Conservation (phyloP, 495 filamentous ascomycete species). For the Penicillium longicatenatum region DNA sequence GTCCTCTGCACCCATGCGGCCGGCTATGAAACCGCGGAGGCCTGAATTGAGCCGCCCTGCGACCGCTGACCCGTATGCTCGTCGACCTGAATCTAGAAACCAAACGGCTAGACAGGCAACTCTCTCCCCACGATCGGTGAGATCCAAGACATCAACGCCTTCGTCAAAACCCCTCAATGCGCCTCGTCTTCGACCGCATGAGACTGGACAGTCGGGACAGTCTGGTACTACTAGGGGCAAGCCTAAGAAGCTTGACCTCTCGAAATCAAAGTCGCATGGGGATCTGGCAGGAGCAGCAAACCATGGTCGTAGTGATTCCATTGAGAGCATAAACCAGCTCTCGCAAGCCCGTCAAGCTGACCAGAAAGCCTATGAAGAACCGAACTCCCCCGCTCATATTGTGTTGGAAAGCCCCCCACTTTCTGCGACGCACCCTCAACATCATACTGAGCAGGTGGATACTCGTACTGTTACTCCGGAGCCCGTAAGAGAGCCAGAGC, state of each 20-base stretch:
- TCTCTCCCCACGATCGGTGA: conserved; percentile 43
- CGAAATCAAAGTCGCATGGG: conserved; percentile 34
- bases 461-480: conserved; percentile 6
- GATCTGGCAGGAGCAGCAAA: conserved; percentile 20
- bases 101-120: conserved; percentile 41
- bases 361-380: conserved; percentile 61
- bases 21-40: conserved; percentile 46
- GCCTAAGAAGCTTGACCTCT: conserved; percentile 42
- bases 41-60: conserved; percentile 55
- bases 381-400: conserved; percentile 41
- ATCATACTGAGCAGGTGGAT: conserved; percentile 7
- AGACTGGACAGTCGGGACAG: conserved; percentile 18
- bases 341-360: conserved; percentile 35
- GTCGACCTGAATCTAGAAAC: conserved; percentile 31
- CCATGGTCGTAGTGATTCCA: conserved; percentile 31
- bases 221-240: conserved; percentile 34
- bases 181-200: conserved; percentile 36
- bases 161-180: conserved; percentile 28
- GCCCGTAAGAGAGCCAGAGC: conserved; percentile 16
- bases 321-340: conserved; percentile 27
- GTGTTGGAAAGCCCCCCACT: conserved; percentile 32
- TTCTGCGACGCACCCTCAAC: conserved; percentile 20
- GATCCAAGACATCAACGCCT: conserved; percentile 33
- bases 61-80: conserved; percentile 60
- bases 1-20: conserved; percentile 61